phyloP scores from a whole-genome alignment of 176 grass and related monocot genomes.

The Ensete ventricosum region DNA sequence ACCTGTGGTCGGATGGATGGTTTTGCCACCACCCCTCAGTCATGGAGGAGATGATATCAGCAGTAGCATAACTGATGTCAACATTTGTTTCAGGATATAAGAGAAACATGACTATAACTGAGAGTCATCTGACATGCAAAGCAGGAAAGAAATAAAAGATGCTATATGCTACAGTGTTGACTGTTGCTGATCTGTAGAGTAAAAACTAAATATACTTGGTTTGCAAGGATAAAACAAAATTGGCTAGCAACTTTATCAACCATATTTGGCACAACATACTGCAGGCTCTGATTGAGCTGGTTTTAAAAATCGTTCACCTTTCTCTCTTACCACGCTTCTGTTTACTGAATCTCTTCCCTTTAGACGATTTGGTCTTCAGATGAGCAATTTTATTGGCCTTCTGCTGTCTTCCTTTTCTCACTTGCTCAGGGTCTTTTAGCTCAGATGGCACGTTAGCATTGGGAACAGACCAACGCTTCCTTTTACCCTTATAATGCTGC shows the following conservation, averaged over 20 bases:
- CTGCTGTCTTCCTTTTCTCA: constrained; percentile 67
- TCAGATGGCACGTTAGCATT: constrained; percentile 67
- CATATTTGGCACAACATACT: constrained; percentile 6
- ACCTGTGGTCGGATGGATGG: no score
- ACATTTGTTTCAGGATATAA: no score
- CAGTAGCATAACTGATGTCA: no score
- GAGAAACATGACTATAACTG: no score
- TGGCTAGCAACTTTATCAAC: background rate
- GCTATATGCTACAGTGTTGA: no score
- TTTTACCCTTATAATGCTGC: constrained; percentile 24
- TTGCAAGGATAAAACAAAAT: background rate
- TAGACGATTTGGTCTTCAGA: constrained; percentile 45
- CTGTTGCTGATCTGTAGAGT: no score
- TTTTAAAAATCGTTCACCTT: background rate
- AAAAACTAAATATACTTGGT: background rate
- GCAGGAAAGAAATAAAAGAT: no score
- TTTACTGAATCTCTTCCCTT: constrained; percentile 39
- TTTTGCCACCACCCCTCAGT: no score
- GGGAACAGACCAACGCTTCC: constrained; percentile 32
- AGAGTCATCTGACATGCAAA: no score
- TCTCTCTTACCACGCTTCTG: constrained; percentile 20
- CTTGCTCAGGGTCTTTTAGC: constrained; percentile 57
- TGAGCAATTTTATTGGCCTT: constrained; percentile 40
- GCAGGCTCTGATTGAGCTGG: constrained; percentile 10
- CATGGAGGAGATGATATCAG: no score